phyloP scores from a whole-genome alignment of 495 filamentous ascomycete genomes.

The Annulohypoxylon nitens region DNA sequence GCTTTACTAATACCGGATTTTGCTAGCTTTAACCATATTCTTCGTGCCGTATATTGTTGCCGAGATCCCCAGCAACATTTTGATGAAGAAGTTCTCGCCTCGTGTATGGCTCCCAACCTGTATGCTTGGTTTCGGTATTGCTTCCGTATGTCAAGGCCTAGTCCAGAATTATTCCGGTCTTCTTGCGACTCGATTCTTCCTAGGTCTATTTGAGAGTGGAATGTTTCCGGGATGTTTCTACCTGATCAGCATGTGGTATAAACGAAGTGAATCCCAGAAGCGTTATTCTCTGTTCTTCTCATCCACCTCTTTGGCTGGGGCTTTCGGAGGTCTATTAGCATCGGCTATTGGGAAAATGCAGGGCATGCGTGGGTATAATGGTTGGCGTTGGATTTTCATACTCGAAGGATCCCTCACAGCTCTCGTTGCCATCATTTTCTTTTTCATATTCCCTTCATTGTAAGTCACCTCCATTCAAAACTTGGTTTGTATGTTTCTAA shows the following conservation, averaged over 20 bases:
- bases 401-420: constrained; percentile 81
- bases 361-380: constrained; percentile 73
- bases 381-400: constrained; percentile 90
- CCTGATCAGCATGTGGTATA: constrained; percentile 88
- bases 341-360: constrained; percentile 88
- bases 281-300: constrained; percentile 92
- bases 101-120: constrained; percentile 84
- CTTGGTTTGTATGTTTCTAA: neutral
- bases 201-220: constrained; percentile 88
- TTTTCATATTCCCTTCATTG: constrained; percentile 87
- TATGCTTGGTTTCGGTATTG: constrained; percentile 86
- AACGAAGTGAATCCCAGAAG: constrained; percentile 85
- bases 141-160: constrained; percentile 82
- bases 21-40: constrained; percentile 80
- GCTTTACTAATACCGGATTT: constrained; percentile 10
- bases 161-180: constrained; percentile 83
- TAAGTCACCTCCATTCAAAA: constrained; percentile 49
- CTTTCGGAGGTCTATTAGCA: constrained; percentile 87
- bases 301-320: constrained; percentile 84
- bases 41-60: constrained; percentile 92
- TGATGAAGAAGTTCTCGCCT: constrained; percentile 84
- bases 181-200: constrained; percentile 85
- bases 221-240: constrained; percentile 92
- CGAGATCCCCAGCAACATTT: constrained; percentile 90
- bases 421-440: constrained; percentile 77